Evolutionary conservation across 2,329 filamentous ascomycete species (phyloP).

Genomic region (Colletotrichum tanaceti): DNA sequence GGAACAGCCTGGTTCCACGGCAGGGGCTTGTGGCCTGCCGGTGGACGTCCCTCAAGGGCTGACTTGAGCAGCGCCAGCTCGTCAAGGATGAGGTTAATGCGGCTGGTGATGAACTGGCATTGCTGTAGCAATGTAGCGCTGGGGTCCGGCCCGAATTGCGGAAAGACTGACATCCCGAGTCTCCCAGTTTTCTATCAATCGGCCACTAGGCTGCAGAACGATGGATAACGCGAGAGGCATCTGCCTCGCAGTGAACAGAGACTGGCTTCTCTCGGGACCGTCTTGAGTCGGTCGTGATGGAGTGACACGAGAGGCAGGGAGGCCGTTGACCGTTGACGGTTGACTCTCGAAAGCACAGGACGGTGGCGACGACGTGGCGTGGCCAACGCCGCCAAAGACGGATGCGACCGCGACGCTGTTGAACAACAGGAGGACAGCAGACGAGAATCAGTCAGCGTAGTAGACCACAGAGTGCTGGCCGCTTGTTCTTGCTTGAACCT

Average conservation of each 20-base stretch:
- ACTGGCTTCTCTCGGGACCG: too few species aligned
- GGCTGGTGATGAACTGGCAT: slow-evolving; percentile 30
- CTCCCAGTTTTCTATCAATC: background rate
- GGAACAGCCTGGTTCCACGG: slow-evolving; percentile 41
- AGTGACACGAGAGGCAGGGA: too few species aligned
- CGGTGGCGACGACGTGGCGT: too few species aligned
- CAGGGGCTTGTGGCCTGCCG: slow-evolving; percentile 30
- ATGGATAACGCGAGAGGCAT: background rate
- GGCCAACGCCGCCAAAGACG: too few species aligned
- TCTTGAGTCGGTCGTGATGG: too few species aligned
- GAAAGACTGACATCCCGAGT: slow-evolving; percentile 19
- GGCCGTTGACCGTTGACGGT: too few species aligned
- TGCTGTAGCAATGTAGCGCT: slow-evolving; percentile 19
- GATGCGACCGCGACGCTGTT: too few species aligned
- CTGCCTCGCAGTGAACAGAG: background rate
- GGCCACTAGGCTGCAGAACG: background rate
- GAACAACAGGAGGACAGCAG: too few species aligned
- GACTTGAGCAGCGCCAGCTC: slow-evolving; percentile 39
- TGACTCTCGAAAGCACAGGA: too few species aligned
- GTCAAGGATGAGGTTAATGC: slow-evolving; percentile 28
- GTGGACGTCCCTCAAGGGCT: slow-evolving; percentile 31
- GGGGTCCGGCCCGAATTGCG: slow-evolving; percentile 24
- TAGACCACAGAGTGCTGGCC: too few species aligned
- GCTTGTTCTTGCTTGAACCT: too few species aligned
- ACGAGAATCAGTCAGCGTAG: too few species aligned